A percentile compares a stretch with the other conserved stretches of the same genome.
These are phyloP conservation scores for Cladochytrium tenue DNA, from an alignment of 371 early-diverging fungal genomes.

Conservation along the genomic window DNA sequence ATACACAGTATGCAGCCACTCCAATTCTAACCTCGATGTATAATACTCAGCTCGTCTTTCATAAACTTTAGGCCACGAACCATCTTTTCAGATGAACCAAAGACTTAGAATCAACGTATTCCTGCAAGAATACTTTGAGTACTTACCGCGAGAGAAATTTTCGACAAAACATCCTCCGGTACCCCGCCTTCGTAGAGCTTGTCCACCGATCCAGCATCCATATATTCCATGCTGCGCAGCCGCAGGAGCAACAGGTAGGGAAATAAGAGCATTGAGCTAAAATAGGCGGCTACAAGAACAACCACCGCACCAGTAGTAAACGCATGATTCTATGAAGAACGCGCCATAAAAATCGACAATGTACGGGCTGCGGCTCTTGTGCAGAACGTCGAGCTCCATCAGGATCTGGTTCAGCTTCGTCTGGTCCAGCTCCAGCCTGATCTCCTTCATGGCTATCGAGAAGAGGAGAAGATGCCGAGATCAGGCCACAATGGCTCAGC, in stretches of 20 bases:
- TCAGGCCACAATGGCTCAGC: no score
- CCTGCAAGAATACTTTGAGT: background rate
- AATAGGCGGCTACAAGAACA: background rate
- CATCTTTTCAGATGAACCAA: slow-evolving; percentile 18
- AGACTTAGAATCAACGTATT: background rate
- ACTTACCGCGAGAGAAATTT: slow-evolving; percentile 70
- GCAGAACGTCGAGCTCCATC: slow-evolving; percentile 89
- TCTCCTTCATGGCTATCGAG: slow-evolving; percentile 70
- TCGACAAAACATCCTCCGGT: slow-evolving; percentile 79
- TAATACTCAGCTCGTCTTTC: slow-evolving; percentile 84
- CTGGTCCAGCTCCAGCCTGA: slow-evolving; percentile 85
- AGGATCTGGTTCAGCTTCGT: slow-evolving; percentile 83
- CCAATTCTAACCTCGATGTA: slow-evolving; percentile 74
- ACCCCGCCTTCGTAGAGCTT: slow-evolving; percentile 78
- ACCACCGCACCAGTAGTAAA: slow-evolving; percentile 85
- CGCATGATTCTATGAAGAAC: slow-evolving; percentile 92
- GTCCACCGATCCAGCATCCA: slow-evolving; percentile 94
- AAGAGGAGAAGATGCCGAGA: slow-evolving; percentile 3
- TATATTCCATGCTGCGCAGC: slow-evolving; percentile 59
- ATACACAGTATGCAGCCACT: background rate
- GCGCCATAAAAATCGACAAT: slow-evolving; percentile 98
- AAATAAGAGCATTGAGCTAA: background rate
- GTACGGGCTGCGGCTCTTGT: slow-evolving; percentile 79
- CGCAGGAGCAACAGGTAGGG: background rate
- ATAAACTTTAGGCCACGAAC: slow-evolving; percentile 84